Base-by-base conservation (phyloP, 2,329 filamentous ascomycete genomes). In the Colletotrichum spaethianum region DNA sequence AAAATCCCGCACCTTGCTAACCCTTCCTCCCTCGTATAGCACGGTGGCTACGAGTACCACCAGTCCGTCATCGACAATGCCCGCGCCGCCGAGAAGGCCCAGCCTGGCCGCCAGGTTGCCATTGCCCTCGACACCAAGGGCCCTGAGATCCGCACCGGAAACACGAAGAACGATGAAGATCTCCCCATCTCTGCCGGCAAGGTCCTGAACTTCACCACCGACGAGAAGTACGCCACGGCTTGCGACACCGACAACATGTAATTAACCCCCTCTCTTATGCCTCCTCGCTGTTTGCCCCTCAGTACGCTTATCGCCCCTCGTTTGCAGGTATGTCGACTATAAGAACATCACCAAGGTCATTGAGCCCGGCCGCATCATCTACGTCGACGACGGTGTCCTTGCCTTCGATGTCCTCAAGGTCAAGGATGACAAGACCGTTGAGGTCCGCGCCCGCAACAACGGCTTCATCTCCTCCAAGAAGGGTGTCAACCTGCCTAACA, bases 271-370 rank as follows among this genome's bases (percentile, higher is more conserved):
- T 59, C 44, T 57, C 23, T 42, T 61, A 60, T 44, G 60, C 57
- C 56, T 23, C 50, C 42, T 38, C 28, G 20, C 31, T 59, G 63
- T 70, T 72, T 70, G 71, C 52, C n/a, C 31, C 3, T 26, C 31
- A 31, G 31, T 31, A 18, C 31, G 55, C 33, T 67, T 20, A 36
- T 53, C 50, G 18, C 18, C 28, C 23, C 18, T 42, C 46, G 20
- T 9, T 42, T 75, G 16, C 23, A 96, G 94, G 92, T 98, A 95
- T 81, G 93, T 98, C 80, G 96, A 98, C 88, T 98, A 99, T 90
- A 97, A 97, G 92, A 99, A 99, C 90, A 98, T 99, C 86, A 98
- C 96, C 86, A 98, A 97, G 88, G 96, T 99, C 79, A 98, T 99
- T 81, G 85, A 93, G 82, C 88, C 90, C 72, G 96, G 96, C 80